Conservation (phyloP, 768 basidiomycete genomes). For the Candolleomyces eurysporus region DNA sequence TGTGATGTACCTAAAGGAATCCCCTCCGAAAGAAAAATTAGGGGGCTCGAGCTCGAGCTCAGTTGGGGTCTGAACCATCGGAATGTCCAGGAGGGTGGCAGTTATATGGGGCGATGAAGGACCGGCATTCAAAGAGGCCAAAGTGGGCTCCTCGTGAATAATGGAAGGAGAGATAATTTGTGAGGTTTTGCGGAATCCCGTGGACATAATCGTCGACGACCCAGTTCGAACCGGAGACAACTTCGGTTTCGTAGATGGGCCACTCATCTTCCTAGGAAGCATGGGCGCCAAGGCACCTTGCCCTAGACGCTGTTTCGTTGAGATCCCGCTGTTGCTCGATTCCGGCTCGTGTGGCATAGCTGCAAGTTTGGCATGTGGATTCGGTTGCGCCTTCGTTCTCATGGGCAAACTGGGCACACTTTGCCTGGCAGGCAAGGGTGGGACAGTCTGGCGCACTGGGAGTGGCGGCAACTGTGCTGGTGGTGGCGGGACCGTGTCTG, state of each 20-base stretch:
- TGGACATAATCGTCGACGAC: constrained; percentile 5
- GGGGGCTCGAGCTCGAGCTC: not conserved
- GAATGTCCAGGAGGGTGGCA: not conserved
- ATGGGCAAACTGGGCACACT: not conserved
- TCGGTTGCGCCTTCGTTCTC: constrained; percentile 4
- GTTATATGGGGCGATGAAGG: not conserved
- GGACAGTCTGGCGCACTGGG: not conserved
- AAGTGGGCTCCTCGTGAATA: constrained; percentile 14
- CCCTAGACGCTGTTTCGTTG: constrained; percentile 51
- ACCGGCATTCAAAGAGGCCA: constrained; percentile 19
- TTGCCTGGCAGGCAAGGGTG: constrained; percentile 7
- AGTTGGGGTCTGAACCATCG: constrained; percentile 2
- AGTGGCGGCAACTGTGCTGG: not conserved
- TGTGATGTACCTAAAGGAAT: not conserved
- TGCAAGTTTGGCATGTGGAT: constrained; percentile 21
- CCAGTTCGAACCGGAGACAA: not conserved
- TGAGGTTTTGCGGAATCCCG: not conserved
- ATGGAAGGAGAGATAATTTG: constrained; percentile 4
- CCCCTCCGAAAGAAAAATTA: not conserved
- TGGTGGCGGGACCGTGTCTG: not conserved
- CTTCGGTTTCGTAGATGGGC: not conserved
- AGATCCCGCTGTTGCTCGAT: constrained; percentile 31
- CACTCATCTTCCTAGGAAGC: constrained; percentile 29
- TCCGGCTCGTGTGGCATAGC: constrained; percentile 1
- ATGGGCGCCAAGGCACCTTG: constrained; percentile 36